Conservation (phyloP, 495 filamentous ascomycete species). For the Penicillium odoratum region DNA sequence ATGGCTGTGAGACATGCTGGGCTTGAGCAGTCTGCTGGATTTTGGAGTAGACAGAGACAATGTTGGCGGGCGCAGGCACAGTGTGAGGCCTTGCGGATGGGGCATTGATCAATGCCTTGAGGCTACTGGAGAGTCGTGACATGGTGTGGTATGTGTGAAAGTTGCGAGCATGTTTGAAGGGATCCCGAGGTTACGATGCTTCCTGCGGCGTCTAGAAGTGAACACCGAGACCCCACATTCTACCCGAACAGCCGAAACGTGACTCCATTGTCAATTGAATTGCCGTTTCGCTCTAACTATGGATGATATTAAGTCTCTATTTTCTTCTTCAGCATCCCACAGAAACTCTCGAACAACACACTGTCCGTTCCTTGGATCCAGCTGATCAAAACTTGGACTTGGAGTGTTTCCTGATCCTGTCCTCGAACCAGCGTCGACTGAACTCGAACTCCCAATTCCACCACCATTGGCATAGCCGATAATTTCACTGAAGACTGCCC, state of each 20-base stretch:
- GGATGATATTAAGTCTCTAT: constrained; percentile 20
- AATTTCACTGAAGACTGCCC: constrained; percentile 26
- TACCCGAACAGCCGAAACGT: not conserved
- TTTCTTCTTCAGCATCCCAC: constrained; percentile 69
- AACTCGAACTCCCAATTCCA: constrained; percentile 49
- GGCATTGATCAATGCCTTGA: constrained; percentile 73
- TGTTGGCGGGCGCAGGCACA: constrained; percentile 60
- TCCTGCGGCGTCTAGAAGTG: constrained; percentile 8
- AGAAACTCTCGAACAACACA: constrained; percentile 85
- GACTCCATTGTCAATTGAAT: not conserved
- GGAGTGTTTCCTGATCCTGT: constrained; percentile 20
- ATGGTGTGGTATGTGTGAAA: constrained; percentile 36
- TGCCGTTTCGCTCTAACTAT: no score
- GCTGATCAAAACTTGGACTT: constrained; percentile 50
- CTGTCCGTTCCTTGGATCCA: constrained; percentile 79
- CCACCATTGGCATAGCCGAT: constrained; percentile 23
- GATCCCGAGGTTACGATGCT: constrained; percentile 4
- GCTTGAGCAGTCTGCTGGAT: constrained; percentile 55
- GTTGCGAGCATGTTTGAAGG: not conserved
- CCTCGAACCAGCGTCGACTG: constrained; percentile 32
- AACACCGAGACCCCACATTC: not conserved
- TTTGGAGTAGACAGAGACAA: constrained; percentile 57
- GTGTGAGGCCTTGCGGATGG: constrained; percentile 65
- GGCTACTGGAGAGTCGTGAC: constrained; percentile 65
- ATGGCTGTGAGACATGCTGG: constrained; percentile 55